phyloP scores from a whole-genome alignment of 106 monocot genomes.

The Apostasia ramifera region DNA sequence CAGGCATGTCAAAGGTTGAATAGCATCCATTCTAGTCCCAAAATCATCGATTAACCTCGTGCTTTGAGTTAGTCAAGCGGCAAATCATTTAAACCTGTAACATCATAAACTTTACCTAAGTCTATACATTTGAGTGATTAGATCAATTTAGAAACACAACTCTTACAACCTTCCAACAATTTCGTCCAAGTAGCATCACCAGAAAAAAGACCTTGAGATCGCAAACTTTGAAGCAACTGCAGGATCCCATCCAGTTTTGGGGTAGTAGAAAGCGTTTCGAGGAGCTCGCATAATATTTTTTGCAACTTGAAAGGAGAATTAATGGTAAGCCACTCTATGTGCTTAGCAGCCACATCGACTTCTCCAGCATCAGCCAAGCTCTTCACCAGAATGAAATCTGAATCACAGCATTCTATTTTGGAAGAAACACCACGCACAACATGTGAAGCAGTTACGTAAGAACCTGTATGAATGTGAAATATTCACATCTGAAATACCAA shows the following conservation, averaged over 20 bases:
- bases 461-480: slow-evolving; percentile 25
- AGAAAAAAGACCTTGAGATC: slow-evolving; percentile 24
- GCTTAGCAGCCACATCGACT: slow-evolving; percentile 51
- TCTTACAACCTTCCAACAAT: slow-evolving; percentile 13
- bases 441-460: slow-evolving; percentile 35
- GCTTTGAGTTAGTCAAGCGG: too few relatives aligned
- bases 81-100: too few relatives aligned
- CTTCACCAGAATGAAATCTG: slow-evolving; percentile 60
- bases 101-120: too few relatives aligned
- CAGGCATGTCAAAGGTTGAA: too few relatives aligned
- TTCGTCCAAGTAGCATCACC: slow-evolving; percentile 29
- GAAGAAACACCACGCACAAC: slow-evolving; percentile 26
- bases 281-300: slow-evolving; percentile 28
- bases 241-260: slow-evolving; percentile 49
- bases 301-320: slow-evolving; percentile 26
- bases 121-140: too few relatives aligned
- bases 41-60: too few relatives aligned
- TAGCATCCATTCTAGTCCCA: too few relatives aligned
- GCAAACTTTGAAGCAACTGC: slow-evolving; percentile 37
- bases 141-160: too few relatives aligned
- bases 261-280: slow-evolving; percentile 61
- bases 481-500: too few relatives aligned
- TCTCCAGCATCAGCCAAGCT: slow-evolving; percentile 48
- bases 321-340: slow-evolving; percentile 45
- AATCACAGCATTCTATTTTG: slow-evolving; percentile 25